Evolutionary conservation across 495 filamentous ascomycete genomes (phyloP), one percentile per base, ranked within the genome.

Genomic region (Talaromyces borbonicus): DNA sequence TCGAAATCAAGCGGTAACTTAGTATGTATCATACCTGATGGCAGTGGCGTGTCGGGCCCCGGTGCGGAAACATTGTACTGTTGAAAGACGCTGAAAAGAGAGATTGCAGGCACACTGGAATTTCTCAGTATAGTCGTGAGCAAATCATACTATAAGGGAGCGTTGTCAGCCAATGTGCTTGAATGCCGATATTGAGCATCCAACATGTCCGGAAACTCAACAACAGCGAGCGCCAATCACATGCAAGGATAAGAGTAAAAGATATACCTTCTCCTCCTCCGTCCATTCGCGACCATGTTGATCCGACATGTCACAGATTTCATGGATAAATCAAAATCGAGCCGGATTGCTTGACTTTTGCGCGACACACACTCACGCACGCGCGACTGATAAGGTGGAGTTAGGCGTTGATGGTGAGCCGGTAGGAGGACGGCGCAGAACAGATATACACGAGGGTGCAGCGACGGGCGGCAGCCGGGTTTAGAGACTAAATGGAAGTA

Each of bases 41-140:
- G 78, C 50, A 81, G 63, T 29, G 75, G 69, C 38, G 79, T 78
- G 54, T 80, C 67, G 35, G 59, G 62, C 78, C 78, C 81, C 54
- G 54, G 65, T 38, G 75, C 77, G 40, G 52, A 53, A 39, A 79
- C 69, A 47, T 66, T 61, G 52, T 60, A 57, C 18, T 71, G 64
- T 51, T 63, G 59, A 51, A 79, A 72, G 48, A 80, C 52, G 46
- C 65, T 61, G 41, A 72, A 56, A 25, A 82, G 64, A 48, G 67
- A 56, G 25, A 47, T 63, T 8, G 75, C 72, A 27, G 69, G 57
- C 30, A 80, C 63, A 26, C 66, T 57, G n/a, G 69, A 69, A 38
- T 71, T 70, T 58, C 80, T 81, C 49, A 82, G 56, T 53, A 82
- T 79, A 53, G 80, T 77, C 24, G 74, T 72, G 44, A 81, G 70